Evolutionary conservation across 2,329 filamentous ascomycete genomes (phyloP).

Genomic region (Trichoderma sp.): DNA sequence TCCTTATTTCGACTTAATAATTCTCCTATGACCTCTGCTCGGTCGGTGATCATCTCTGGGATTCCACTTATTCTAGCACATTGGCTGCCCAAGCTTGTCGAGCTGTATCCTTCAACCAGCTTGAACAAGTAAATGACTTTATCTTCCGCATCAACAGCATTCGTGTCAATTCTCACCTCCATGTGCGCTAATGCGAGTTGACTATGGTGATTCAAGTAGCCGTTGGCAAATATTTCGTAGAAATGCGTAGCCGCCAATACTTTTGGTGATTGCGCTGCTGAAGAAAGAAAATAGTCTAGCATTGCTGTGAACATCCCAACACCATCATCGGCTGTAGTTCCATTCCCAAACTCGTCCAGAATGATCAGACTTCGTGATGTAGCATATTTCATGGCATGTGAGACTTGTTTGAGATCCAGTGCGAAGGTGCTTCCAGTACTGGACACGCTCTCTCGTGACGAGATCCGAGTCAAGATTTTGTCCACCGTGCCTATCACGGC

Average conservation of each 20-base stretch:
- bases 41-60: constrained; percentile 66
- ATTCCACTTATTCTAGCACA: constrained; percentile 90
- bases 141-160: constrained; percentile 54
- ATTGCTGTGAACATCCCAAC: constrained; percentile 60
- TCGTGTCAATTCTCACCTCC: constrained; percentile 63
- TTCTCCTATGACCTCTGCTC: constrained; percentile 72
- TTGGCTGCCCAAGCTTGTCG: constrained; percentile 79
- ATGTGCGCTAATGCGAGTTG: constrained; percentile 67
- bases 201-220: constrained; percentile 53
- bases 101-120: constrained; percentile 65
- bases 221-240: constrained; percentile 71
- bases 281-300: constrained; percentile 55
- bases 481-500: constrained; percentile 86
- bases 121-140: constrained; percentile 77
- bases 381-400: constrained; percentile 71
- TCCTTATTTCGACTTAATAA: constrained; percentile 70
- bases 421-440: constrained; percentile 63
- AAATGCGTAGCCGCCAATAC: constrained; percentile 64
- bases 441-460: constrained; percentile 67
- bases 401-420: constrained; percentile 85
- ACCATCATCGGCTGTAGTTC: constrained; percentile 59
- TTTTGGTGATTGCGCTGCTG: constrained; percentile 52
- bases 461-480: constrained; percentile 84
- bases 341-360: constrained; percentile 88
- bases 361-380: constrained; percentile 78